phyloP scores from a whole-genome alignment of 768 basidiomycete species.

The Suillus subalutaceus region DNA sequence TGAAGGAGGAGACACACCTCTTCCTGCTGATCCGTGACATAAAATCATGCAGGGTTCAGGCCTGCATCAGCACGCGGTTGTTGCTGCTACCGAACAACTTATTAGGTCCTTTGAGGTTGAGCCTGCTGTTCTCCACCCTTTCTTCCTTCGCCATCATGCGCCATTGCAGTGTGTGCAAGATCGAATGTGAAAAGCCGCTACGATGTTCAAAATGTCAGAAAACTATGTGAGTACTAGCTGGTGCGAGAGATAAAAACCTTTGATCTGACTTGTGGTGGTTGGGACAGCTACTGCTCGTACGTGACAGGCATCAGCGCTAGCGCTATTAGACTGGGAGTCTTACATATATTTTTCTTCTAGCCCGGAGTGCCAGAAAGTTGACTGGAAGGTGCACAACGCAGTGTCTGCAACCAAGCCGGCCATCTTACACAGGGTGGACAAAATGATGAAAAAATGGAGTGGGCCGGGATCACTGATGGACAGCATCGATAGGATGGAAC shows the following conservation, averaged over 20 bases:
- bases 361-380: slow-evolving; percentile 19
- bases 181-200: slow-evolving; percentile 18
- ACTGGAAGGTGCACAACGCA: slow-evolving; percentile 26
- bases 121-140: not conserved
- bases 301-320: not conserved
- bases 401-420: slow-evolving; percentile 23
- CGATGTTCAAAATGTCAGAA: slow-evolving; percentile 24
- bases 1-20: not conserved
- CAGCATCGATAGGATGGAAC: not conserved
- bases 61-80: not conserved
- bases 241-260: not conserved
- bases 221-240: slow-evolving; percentile 18
- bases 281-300: slow-evolving; percentile 1
- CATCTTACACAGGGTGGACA: slow-evolving; percentile 18
- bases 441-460: slow-evolving; percentile 17
- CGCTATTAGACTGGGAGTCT: not conserved
- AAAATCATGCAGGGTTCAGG: not conserved
- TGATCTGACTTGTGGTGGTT: not conserved
- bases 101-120: not conserved
- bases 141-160: not conserved
- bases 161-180: slow-evolving; percentile 17
- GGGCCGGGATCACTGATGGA: slow-evolving; percentile 4
- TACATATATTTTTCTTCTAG: slow-evolving; percentile 1
- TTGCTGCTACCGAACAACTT: not conserved
- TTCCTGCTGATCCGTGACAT: not conserved